Conservation (phyloP, 306 rosid species). For the Canavalia gladiata region DNA sequence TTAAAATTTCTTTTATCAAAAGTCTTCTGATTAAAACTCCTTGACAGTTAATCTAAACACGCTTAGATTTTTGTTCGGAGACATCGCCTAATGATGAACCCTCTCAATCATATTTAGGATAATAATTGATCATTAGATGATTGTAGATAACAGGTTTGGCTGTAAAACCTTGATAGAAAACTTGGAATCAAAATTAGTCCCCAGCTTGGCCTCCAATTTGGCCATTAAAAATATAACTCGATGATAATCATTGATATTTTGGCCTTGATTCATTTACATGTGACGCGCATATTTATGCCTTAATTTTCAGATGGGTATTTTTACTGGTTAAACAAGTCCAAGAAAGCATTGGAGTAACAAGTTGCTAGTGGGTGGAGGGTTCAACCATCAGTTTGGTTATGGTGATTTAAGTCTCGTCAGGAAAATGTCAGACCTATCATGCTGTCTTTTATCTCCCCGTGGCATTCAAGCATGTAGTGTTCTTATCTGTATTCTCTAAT, state of each 20-base stretch:
- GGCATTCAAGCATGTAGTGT: constrained; percentile 24
- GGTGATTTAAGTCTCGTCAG: constrained; percentile 32
- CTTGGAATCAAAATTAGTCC: constrained; percentile 7
- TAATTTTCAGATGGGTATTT: constrained; percentile 40
- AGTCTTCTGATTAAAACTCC: background rate
- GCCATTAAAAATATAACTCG: background rate
- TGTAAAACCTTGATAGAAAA: background rate
- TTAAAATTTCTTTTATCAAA: background rate
- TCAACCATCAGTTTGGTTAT: constrained; percentile 6
- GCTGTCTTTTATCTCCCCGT: constrained; percentile 1
- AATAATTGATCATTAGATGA: background rate
- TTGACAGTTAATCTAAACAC: background rate
- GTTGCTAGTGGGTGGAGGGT: constrained; percentile 13
- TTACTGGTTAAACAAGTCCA: constrained; percentile 4
- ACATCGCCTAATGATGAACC: constrained; percentile 1
- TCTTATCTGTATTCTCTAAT: constrained; percentile 18
- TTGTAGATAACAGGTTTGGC: constrained; percentile 7
- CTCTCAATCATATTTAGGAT: background rate
- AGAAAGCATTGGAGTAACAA: constrained; percentile 21
- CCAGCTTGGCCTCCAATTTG: background rate
- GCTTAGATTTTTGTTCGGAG: background rate
- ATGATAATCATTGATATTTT: constrained; percentile 21
- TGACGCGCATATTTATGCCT: constrained; percentile 17
- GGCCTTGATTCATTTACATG: constrained; percentile 15
- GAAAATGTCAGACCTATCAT: constrained; percentile 25